Base-by-base conservation (phyloP, 345 rosid species). In the Salix exigua region DNA sequence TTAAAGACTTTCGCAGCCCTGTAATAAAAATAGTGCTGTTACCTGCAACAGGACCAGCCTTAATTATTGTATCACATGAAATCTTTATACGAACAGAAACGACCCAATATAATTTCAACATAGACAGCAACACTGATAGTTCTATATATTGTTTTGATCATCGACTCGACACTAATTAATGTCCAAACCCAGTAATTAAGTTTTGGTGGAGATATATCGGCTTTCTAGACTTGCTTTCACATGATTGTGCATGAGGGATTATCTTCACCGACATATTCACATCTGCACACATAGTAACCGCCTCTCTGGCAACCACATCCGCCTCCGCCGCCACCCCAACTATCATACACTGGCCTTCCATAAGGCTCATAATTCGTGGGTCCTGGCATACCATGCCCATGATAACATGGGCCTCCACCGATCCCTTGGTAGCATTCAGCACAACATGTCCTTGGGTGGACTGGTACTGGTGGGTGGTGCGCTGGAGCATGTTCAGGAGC, bases 221-320 rank as follows among this genome's bases (percentile, higher is more conserved):
- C 17, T 13, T 46, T 46, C 50, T 46, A 13, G 14, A n/a, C n/a
- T 53, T 58, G 30, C 66, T 28, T 37, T 89, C 78, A 89, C 90
- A 89, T 85, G 82, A 89, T 78, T 38, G 82, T 77, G 82, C 97
- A 92, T n/a, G 74, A 76, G 5, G 88, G 84, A 81, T 86, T 84
- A 7, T 89, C 97, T 68, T 90, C 91, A 31, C 74, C 68, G 48
- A 72, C 58, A 26, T 71, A 88, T 58, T 89, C 89, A 40, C 87
- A 84, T 23, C 85, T 68, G 21, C 75, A 73, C 68, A 11, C 71
- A 55, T 66, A 77, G 71, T 75, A 66, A 6, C 64, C 72, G n/a
- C 74, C 30, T 66, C 75, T 71, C 7, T 35, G 64, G 74, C 74
- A 71, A 18, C 28, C 28, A 6, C 30, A 63, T 28, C 61, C 28